phyloP scores from a whole-genome alignment of 129 eudicot genomes.

The Apium graveolens region DNA sequence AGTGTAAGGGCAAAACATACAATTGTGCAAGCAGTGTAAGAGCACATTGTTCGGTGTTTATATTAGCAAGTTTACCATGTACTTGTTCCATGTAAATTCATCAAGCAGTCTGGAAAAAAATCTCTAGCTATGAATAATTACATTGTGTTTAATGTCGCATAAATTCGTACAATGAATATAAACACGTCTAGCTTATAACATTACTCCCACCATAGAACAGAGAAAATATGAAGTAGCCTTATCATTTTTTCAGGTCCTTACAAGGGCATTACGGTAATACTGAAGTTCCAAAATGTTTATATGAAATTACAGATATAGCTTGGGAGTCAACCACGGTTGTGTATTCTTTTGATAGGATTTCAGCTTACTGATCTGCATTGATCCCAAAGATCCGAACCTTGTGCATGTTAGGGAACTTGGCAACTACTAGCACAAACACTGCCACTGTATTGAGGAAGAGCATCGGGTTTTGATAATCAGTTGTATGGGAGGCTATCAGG shows the following conservation, averaged over 20 bases:
- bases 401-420: slow-evolving; percentile 95
- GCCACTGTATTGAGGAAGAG: slow-evolving; percentile 75
- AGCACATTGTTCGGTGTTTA: too few relatives aligned
- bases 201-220: slow-evolving; percentile 7
- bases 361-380: slow-evolving; percentile 74
- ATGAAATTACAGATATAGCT: slow-evolving; percentile 20
- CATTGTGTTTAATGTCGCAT: not conserved
- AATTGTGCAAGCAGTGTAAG: too few relatives aligned
- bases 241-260: slow-evolving; percentile 15
- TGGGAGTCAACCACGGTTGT: slow-evolving; percentile 15
- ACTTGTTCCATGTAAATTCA: not conserved
- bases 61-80: too few relatives aligned
- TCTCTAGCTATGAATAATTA: slow-evolving; percentile 1
- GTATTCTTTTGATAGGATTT: not conserved
- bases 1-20: too few relatives aligned
- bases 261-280: slow-evolving; percentile 3
- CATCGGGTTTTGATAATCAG: slow-evolving; percentile 90
- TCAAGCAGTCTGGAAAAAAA: not conserved
- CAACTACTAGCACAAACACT: slow-evolving; percentile 78
- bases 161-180: slow-evolving; percentile 6
- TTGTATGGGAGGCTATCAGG: slow-evolving; percentile 92
- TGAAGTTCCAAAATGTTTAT: slow-evolving; percentile 32
- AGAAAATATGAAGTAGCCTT: slow-evolving; percentile 20
- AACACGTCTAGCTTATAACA: not conserved
- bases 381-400: slow-evolving; percentile 94